Base-by-base conservation (phyloP, 495 filamentous ascomycete genomes). In the Daldinia caldariorum region DNA sequence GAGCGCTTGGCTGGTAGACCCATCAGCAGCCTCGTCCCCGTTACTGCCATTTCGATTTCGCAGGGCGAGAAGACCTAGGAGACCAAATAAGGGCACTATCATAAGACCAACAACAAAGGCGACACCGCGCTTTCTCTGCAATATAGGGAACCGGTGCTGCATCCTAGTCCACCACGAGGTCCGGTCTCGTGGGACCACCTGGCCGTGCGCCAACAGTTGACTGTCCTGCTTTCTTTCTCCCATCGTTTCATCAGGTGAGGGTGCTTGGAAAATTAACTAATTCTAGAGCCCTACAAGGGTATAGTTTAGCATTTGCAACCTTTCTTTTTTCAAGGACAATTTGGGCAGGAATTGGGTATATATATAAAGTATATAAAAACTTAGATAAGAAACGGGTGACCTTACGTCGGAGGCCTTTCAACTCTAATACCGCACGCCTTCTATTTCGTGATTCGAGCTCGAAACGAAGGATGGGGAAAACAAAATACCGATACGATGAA, bases 61-160 rank as follows among this genome's bases (percentile, higher is more conserved):
- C 6, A 77, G 57, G 39, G 71, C 76, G n/a, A 76, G 68, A 34
- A 77, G 66, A 22, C 74, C 76, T 14, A 77, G 58, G 5, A 77
- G 43, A 26, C 55, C 64, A 35, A 72, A 61, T 4, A 84, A 66
- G 26, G 81, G 75, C 50, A 83, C 12, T 0, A 82, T 72, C 8
- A 78, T 31, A 58, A 79, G 72, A 59, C 61, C 61, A 55, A 80
- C 70, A 4, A 78, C 31, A 13, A 82, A 69, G 38, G 75, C 74
- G 16, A 77, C 65, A 50, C 81, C 79, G 12, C 74, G 66, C 66
- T 79, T 83, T 18, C 66, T 79, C 31, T 66, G 66, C 45, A 83
- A 72, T 22, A 83, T 79, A 31, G 80, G 79, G 41, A 81, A 78
- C 55, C 79, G 79, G 31, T 75, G 71, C 51, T 78, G 74, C 0